Percentiles rank a stretch among this genome's conserved stretches.
These are phyloP conservation scores for Mortierella sp. DNA, from an alignment of 371 early-diverging fungal species.

Conservation along the genomic window DNA sequence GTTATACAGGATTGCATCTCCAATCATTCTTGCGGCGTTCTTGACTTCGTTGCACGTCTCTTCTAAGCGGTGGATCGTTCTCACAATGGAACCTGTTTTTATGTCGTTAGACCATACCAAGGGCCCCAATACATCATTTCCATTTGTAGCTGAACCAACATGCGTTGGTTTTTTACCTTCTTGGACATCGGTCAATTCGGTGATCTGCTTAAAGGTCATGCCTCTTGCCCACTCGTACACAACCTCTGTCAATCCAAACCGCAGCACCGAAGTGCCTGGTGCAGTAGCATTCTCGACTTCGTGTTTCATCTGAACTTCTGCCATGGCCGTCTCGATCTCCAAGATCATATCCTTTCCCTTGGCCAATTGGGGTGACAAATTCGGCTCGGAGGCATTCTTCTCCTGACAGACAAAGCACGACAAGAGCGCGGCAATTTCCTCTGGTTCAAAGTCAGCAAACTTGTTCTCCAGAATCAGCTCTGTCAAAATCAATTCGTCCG, in stretches of 20 bases:
- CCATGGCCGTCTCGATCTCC: conserved; percentile 76
- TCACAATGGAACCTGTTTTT: conserved; percentile 85
- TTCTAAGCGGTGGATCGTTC: conserved; percentile 96
- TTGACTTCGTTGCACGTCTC: conserved; percentile 97
- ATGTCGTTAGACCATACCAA: background rate
- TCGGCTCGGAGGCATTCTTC: conserved; percentile 58
- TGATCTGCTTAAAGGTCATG: conserved; percentile 93
- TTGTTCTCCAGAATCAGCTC: conserved; percentile 98
- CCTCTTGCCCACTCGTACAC: conserved; percentile 99
- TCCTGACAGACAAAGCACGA: conserved; percentile 98
- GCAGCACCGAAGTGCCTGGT: conserved; percentile 57
- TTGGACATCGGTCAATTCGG: conserved; percentile 92
- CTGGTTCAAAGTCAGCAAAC: conserved; percentile 88
- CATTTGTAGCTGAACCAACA: background rate
- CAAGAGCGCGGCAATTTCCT: conserved; percentile 95
- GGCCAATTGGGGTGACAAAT: conserved; percentile 36
- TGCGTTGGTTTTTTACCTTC: too few species aligned
- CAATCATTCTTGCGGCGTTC: conserved; percentile 94
- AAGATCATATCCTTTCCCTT: conserved; percentile 71
- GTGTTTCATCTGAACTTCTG: conserved; percentile 76
- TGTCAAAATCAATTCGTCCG: conserved; percentile 96
- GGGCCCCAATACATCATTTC: background rate
- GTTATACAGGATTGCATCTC: conserved; percentile 90
- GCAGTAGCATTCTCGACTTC: conserved; percentile 64
- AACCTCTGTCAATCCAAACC: conserved; percentile 95